Conservation (phyloP, 331 rosid species). For the Quercus tomentella region DNA sequence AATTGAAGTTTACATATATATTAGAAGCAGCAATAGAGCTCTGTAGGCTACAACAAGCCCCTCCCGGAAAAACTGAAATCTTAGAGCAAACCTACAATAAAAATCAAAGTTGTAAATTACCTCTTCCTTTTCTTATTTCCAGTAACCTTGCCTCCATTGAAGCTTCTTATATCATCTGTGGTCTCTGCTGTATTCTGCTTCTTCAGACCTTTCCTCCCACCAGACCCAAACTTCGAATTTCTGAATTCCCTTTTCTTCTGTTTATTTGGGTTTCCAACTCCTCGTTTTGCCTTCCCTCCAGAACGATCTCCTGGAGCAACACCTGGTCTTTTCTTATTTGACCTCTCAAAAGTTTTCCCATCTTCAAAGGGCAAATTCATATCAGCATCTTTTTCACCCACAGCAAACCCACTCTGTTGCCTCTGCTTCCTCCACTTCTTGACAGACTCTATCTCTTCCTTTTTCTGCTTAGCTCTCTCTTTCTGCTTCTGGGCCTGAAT, state of each 20-base stretch:
- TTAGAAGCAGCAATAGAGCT: background rate
- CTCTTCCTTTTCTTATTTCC: slow-evolving; percentile 45
- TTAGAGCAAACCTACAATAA: background rate
- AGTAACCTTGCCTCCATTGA: slow-evolving; percentile 23
- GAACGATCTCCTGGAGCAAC: slow-evolving; percentile 58
- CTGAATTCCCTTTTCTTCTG: slow-evolving; percentile 40
- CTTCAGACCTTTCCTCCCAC: slow-evolving; percentile 49
- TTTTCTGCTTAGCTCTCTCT: slow-evolving; percentile 76
- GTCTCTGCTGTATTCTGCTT: slow-evolving; percentile 48
- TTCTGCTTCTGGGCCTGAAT: slow-evolving; percentile 65
- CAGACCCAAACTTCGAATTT: slow-evolving; percentile 50
- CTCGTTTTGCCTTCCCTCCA: slow-evolving; percentile 41
- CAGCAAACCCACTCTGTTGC: slow-evolving; percentile 70
- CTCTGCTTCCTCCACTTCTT: slow-evolving; percentile 90
- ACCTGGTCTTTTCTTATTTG: slow-evolving; percentile 43
- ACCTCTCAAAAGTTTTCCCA: slow-evolving; percentile 49
- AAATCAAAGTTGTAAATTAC: background rate
- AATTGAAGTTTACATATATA: background rate
- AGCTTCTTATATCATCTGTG: slow-evolving; percentile 36
- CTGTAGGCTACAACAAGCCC: background rate
- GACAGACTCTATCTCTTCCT: slow-evolving; percentile 70
- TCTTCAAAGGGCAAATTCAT: slow-evolving; percentile 39
- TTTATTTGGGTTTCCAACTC: slow-evolving; percentile 27
- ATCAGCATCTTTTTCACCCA: slow-evolving; percentile 36
- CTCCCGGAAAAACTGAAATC: background rate